phyloP scores from a whole-genome alignment of 2,329 filamentous ascomycete species.

The Penicillium vulpinum region DNA sequence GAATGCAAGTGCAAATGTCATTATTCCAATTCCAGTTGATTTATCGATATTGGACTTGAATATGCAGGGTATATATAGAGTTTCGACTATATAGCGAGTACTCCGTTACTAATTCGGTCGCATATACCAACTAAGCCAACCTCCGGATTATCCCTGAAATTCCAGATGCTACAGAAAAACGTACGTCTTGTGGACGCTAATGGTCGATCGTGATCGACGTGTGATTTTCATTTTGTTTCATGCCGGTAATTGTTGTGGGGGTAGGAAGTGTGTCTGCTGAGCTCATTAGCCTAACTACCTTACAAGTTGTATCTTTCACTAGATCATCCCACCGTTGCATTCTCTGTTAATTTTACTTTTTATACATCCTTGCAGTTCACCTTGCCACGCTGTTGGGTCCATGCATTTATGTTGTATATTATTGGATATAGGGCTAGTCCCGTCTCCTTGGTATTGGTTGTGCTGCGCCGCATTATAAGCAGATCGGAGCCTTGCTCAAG shows the following conservation, averaged over 20 bases:
- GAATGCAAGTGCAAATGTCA: neutral
- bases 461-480: neutral
- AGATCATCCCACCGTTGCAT: constrained; percentile 28
- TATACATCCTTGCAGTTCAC: constrained; percentile 1
- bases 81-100: neutral
- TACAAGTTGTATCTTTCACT: too few species aligned
- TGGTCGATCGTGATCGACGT: constrained; percentile 21
- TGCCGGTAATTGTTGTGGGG: constrained; percentile 15
- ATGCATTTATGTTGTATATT: neutral
- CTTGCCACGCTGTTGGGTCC: neutral
- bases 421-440: neutral
- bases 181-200: constrained; percentile 8
- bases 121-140: neutral
- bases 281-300: too few species aligned
- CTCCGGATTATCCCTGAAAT: neutral
- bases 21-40: too few species aligned
- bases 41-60: too few species aligned
- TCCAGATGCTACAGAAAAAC: neutral
- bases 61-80: neutral
- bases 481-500: neutral
- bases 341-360: neutral
- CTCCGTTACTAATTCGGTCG: neutral
- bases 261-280: neutral
- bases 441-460: neutral
- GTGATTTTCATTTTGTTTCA: neutral